Evolutionary conservation across 768 basidiomycete species (phyloP), one percentile per base, ranked within the genome.

Genomic region (Agrocybe praecox): DNA sequence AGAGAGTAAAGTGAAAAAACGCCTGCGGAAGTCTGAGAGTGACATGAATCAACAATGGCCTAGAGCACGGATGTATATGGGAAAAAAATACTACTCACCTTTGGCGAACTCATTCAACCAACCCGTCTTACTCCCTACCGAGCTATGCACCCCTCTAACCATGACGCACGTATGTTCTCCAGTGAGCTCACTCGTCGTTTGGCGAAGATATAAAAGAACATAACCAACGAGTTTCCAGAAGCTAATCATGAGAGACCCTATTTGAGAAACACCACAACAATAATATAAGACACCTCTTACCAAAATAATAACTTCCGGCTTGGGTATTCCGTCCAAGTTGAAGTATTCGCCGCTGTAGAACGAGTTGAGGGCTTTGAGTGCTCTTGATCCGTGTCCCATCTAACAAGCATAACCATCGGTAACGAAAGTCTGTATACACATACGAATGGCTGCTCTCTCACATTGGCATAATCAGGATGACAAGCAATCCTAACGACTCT

Each of bases 181-280:
- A 0, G 97, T 99, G 49, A 98, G 80, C 64, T 97, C 95, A 69
- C 94, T 97, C 56, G 88, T 80, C 6, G 94, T 96, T 73, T 98
- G 97, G 26, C 96, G 87, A 26, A 98, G 73, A 66, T 98, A 98
- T 14, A 98, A 78, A 0, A 96, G 97, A 0, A 92, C 83, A 69
- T 90, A 99, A 12, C 92, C 91, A 1, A 89, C 87, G 19, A 93
- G 85, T 73, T 98, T 98, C 97, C 97, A 98, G 78, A 98, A 99
- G 58, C 93, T 81, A 46, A 15, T n/a, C n/a, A n/a, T n/a, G n/a
- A n/a, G n/a, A n/a, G n/a, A n/a, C n/a, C n/a, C n/a, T n/a, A n/a
- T n/a, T n/a, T n/a, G n/a, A n/a, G n/a, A n/a, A n/a, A n/a, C n/a
- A n/a, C n/a, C n/a, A n/a, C n/a, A n/a, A n/a, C n/a, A n/a, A n/a